phyloP scores from a whole-genome alignment of 148 eudicot genomes.

The Polygonum maritimum region DNA sequence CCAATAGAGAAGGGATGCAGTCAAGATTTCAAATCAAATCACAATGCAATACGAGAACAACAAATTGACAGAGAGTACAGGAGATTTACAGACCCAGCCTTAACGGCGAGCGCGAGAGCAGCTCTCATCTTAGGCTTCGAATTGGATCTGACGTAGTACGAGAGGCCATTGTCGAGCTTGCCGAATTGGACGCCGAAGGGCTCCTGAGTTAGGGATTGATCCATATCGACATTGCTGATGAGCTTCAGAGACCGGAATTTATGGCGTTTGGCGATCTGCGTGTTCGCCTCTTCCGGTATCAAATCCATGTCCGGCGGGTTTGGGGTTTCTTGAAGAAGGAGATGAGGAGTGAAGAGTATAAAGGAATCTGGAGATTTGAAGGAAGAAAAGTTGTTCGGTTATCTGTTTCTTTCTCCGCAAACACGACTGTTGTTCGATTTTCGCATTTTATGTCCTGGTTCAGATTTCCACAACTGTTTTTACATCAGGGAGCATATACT shows the following conservation, averaged over 20 bases:
- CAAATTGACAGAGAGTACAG: neutral
- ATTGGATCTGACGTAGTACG: conserved; percentile 74
- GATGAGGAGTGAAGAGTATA: too few relatives aligned
- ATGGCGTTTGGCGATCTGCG: conserved; percentile 39
- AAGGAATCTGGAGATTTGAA: neutral
- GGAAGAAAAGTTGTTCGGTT: neutral
- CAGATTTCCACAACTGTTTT: neutral
- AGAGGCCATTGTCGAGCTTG: conserved; percentile 58
- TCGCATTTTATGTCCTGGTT: neutral
- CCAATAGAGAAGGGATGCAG: neutral
- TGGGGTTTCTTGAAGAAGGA: neutral
- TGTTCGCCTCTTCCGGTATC: conserved; percentile 43
- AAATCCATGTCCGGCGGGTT: conserved; percentile 40
- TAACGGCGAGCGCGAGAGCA: conserved; percentile 84
- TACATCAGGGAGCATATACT: too few relatives aligned
- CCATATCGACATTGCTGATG: conserved; percentile 42
- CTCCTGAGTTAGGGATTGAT: conserved; percentile 30
- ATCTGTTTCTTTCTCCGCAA: neutral
- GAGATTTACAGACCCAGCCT: conserved; percentile 42
- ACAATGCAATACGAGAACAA: neutral
- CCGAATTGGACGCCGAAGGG: conserved; percentile 72
- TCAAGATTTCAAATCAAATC: neutral
- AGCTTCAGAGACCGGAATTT: conserved; percentile 67
- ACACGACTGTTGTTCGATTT: neutral
- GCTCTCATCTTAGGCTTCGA: conserved; percentile 87